Evolutionary conservation across 208 protist genomes (phyloP).

Genomic region (Crithidia fasciculata): DNA sequence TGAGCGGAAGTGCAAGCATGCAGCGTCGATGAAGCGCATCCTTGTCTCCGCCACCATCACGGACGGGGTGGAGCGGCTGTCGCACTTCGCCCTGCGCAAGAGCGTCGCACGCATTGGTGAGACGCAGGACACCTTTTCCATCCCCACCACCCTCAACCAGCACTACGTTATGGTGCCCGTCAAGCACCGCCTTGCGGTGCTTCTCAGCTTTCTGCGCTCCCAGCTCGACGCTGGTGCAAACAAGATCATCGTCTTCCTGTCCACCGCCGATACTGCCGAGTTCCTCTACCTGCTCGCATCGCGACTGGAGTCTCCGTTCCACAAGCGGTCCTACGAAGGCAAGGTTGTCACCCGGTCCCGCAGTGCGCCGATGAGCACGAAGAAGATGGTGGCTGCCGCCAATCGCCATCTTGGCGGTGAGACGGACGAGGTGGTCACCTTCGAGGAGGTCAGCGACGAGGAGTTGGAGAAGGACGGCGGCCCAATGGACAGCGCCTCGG

Average conservation of each 20-base stretch:
- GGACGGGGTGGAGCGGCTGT: slow-evolving; percentile 86
- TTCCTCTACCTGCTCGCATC: slow-evolving; percentile 96
- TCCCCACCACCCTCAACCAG: slow-evolving; percentile 80
- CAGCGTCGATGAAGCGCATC: slow-evolving; percentile 96
- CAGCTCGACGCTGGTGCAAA: slow-evolving; percentile 94
- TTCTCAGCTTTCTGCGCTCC: slow-evolving; percentile 89
- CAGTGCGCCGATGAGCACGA: slow-evolving; percentile 34
- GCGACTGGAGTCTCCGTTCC: slow-evolving; percentile 72
- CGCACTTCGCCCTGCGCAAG: slow-evolving; percentile 83
- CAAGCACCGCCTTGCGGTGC: slow-evolving; percentile 92
- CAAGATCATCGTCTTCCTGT: slow-evolving; percentile 98
- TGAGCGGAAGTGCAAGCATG: slow-evolving; percentile 41
- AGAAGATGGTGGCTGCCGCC: slow-evolving; percentile 62
- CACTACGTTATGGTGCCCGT: slow-evolving; percentile 78
- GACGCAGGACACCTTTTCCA: slow-evolving; percentile 73
- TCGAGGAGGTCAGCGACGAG: slow-evolving; percentile 93
- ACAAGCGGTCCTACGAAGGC: slow-evolving; percentile 36
- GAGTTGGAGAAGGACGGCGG: slow-evolving; percentile 27
- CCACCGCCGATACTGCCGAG: slow-evolving; percentile 96
- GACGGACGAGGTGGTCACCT: slow-evolving; percentile 58
- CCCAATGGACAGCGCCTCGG: slow-evolving; percentile 7
- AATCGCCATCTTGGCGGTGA: slow-evolving; percentile 53
- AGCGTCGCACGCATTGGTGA: slow-evolving; percentile 66
- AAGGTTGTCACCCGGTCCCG: slow-evolving; percentile 33
- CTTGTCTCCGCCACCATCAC: slow-evolving; percentile 97